Base-by-base conservation (phyloP, 108 stramenopile genomes). In the Cyclotella choctawhatcheeana region DNA sequence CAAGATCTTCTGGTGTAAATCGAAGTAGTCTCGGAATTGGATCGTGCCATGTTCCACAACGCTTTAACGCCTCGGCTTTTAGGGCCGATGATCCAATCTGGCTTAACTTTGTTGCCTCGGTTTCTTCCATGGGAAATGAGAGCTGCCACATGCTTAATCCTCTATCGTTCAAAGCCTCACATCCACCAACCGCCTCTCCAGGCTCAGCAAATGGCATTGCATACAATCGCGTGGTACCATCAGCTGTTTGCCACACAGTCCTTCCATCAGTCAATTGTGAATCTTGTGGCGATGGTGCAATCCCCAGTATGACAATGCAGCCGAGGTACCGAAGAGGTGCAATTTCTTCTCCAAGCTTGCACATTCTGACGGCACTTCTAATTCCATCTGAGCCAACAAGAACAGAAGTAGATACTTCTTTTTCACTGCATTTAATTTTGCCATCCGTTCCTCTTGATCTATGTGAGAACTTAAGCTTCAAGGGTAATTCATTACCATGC, bases 311-410 rank as follows among this genome's bases (percentile, higher is more conserved):
- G 2, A 97, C 96, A 45, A 93, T 68, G 56, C 89, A 87, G 31
- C 71, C 87, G 69, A 97, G 73, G 71, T 91, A 97, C 2, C 89
- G 81, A 17, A 90, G 69, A 8, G 91, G 90, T 16, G 82, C 33
- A 44, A 58, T 43, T 3, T 63, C 69, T 17, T 81, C 82, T 21
- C 82, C 89, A 26, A 89, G 48, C 43, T 86, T 72, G 18, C 61
- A 62, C 18, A 65, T 6, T 52, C 93, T 77, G 10, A 93, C 89
- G 18, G 67, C 69, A 60, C 85, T 87, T 58, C 93, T 85, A 55
- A 97, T 93, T 29, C 97, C 97, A 83, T 97, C 97, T 27, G 89
- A 90, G 14, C 96, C 97, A 30, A 97, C 95, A 13, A 97, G 71
- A 56, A 96, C 55, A 51, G 89, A 87, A 20, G 88, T 84, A 34